Percentiles rank a stretch among this genome's conserved stretches.
These are phyloP conservation scores for Linum tenue DNA, from an alignment of 345 rosid genomes.

Conservation along the genomic window DNA sequence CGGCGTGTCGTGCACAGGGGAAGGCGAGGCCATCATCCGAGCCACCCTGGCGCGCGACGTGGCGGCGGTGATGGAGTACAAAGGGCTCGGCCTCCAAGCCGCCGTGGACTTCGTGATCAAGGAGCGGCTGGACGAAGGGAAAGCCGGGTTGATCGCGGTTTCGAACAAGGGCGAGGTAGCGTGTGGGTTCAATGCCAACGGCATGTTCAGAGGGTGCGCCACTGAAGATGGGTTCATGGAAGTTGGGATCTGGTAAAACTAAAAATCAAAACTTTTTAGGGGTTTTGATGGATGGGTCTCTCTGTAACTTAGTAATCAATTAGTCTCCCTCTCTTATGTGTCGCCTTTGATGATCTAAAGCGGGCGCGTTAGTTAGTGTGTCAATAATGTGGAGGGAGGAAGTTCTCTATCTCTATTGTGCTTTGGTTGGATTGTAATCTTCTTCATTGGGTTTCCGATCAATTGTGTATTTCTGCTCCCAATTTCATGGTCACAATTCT, in stretches of 20 bases:
- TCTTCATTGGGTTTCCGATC: no score
- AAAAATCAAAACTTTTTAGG: not conserved
- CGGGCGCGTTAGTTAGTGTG: not conserved
- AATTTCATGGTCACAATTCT: no score
- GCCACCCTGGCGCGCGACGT: slow-evolving; percentile 82
- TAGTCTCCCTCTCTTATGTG: not conserved
- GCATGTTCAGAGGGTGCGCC: slow-evolving; percentile 90
- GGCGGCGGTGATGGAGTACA: slow-evolving; percentile 96
- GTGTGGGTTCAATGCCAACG: slow-evolving; percentile 65
- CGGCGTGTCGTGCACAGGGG: slow-evolving; percentile 89
- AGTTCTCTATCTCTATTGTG: no score
- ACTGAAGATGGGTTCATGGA: slow-evolving; percentile 88
- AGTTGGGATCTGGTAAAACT: slow-evolving; percentile 56
- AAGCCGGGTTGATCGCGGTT: slow-evolving; percentile 88
- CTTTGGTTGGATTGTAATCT: no score
- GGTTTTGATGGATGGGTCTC: no score
- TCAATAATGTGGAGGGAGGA: no score
- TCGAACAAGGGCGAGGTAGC: slow-evolving; percentile 78
- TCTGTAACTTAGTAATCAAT: no score
- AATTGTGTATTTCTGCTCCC: no score
- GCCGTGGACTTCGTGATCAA: slow-evolving; percentile 76
- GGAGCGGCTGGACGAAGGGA: slow-evolving; percentile 65
- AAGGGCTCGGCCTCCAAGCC: slow-evolving; percentile 61
- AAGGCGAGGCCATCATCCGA: slow-evolving; percentile 93
- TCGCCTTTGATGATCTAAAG: not conserved